Evolutionary conservation across 805 yeast genomes (phyloP).

Genomic region (Pichia gijzeniarum): DNA sequence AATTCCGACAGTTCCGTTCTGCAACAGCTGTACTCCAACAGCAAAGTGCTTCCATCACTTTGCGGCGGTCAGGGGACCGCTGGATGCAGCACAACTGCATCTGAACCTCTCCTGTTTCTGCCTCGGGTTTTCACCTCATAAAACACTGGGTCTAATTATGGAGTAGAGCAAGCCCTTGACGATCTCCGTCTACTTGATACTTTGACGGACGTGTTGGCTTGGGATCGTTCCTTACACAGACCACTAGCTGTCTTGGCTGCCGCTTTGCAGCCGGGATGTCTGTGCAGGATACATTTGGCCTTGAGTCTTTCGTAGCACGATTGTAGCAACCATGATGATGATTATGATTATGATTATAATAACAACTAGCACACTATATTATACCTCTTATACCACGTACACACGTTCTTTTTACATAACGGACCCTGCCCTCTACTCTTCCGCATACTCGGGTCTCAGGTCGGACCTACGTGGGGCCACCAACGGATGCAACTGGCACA

Average conservation of each 20-base stretch:
- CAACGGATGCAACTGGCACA: constrained; percentile 83
- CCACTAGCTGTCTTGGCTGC: background rate
- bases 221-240: constrained; percentile 16
- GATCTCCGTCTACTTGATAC: constrained; percentile 22
- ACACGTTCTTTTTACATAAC: too few species aligned
- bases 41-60: too few species aligned
- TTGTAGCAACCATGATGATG: too few species aligned
- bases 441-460: constrained; percentile 71
- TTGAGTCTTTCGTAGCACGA: too few species aligned
- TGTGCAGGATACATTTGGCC: constrained; percentile 7
- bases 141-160: constrained; percentile 29
- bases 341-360: background rate
- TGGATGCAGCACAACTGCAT: too few species aligned
- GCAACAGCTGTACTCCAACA: too few species aligned
- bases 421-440: constrained; percentile 13
- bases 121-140: constrained; percentile 26
- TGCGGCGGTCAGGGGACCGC: too few species aligned
- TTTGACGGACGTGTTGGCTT: constrained; percentile 22
- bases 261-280: background rate
- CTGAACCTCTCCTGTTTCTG: constrained; percentile 25
- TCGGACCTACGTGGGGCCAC: constrained; percentile 89
- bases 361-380: background rate
- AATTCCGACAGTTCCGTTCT: too few species aligned
- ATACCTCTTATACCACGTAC: background rate
- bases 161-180: constrained; percentile 27